Evolutionary conservation across 2,329 filamentous ascomycete species (phyloP).

Genomic region (Pezicula carpinea): DNA sequence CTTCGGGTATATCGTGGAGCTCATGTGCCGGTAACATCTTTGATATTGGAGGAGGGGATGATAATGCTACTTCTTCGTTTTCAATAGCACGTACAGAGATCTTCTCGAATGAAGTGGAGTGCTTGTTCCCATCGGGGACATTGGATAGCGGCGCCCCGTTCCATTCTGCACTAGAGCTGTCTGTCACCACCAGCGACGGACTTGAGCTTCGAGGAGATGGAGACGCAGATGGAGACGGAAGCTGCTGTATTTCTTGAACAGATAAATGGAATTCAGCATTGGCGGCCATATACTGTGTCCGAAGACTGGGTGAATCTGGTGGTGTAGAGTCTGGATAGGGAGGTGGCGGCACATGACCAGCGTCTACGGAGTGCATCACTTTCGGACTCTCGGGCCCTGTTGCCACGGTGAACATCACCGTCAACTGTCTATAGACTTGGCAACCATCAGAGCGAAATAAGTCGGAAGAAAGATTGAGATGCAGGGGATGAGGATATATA

Average conservation of each 20-base stretch:
- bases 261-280: slow-evolving; percentile 4
- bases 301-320: not conserved
- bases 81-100: not conserved
- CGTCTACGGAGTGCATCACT: no score
- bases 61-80: slow-evolving; percentile 11
- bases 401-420: no score
- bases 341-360: slow-evolving; percentile 22
- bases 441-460: no score
- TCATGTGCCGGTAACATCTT: slow-evolving; percentile 19
- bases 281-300: not conserved
- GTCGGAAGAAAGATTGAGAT: no score
- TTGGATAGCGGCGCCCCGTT: slow-evolving; percentile 6
- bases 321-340: not conserved
- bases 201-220: slow-evolving; percentile 20
- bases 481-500: no score
- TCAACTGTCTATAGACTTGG: no score
- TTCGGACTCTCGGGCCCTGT: no score
- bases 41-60: slow-evolving; percentile 16
- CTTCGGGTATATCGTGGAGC: slow-evolving; percentile 25
- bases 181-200: slow-evolving; percentile 14
- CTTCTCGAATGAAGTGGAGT: slow-evolving; percentile 15
- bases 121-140: slow-evolving; percentile 10
- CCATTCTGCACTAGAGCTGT: slow-evolving; percentile 10
- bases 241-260: slow-evolving; percentile 15
- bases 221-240: slow-evolving; percentile 23